Conservation (phyloP, 768 basidiomycete genomes). For the Fomitopsis pulvina region DNA sequence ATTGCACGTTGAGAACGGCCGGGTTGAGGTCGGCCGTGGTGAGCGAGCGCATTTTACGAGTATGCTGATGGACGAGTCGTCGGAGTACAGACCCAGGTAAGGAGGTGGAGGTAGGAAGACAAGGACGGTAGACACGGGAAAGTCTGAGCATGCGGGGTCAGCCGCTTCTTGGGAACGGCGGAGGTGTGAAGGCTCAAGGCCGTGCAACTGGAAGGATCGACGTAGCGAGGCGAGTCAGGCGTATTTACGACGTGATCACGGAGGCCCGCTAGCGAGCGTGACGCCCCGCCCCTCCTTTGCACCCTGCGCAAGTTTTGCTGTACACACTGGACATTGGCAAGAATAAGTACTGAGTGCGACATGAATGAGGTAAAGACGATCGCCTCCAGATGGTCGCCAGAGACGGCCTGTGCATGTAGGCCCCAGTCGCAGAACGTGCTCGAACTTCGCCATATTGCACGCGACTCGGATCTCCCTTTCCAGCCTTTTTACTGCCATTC, state of each 20-base stretch:
- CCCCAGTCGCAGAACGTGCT: background rate
- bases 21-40: slow-evolving; percentile 76
- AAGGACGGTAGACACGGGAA: background rate
- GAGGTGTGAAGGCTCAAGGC: slow-evolving; percentile 1
- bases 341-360: slow-evolving; percentile 2
- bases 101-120: background rate
- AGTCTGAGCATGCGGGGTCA: background rate
- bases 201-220: slow-evolving; percentile 5
- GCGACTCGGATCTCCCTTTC: background rate
- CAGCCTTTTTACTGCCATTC: background rate
- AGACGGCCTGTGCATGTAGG: background rate
- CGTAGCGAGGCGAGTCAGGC: slow-evolving; percentile 8
- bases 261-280: background rate
- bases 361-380: too few relatives aligned
- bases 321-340: background rate
- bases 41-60: slow-evolving; percentile 34
- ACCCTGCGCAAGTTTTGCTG: background rate
- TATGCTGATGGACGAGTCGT: background rate
- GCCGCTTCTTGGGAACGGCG: background rate
- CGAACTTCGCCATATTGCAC: background rate
- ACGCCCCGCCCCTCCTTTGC: background rate
- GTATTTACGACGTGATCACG: background rate
- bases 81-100: background rate
- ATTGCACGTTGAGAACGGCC: slow-evolving; percentile 80
- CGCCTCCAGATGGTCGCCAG: slow-evolving; percentile 6